Base-by-base conservation (phyloP, 805 yeast genomes). In the Sugiyamaella boreocaroliniensis region DNA sequence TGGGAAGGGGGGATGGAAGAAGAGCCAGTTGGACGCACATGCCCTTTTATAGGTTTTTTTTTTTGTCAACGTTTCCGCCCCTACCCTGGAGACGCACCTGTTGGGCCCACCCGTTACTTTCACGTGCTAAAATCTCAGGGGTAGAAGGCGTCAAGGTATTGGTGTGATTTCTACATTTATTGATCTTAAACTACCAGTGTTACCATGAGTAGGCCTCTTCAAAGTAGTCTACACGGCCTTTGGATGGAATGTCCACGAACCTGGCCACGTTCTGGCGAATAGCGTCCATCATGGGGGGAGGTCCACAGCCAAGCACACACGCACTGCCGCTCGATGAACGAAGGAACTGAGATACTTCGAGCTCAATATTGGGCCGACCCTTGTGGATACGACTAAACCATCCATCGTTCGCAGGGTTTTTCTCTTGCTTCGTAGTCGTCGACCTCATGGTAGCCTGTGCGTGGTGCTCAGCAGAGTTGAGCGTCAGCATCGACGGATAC, bases 171-270 rank as follows among this genome's bases (percentile, higher is more conserved):
- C 43, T 40, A 40, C 19, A 15, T 40, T 16, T 40, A 40, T 29
- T 16, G 40, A 4, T 40, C 45, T 10, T n/a, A 14, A 16, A 10
- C 19, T 12, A 19, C 43, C 19, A 19, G 19, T 18, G 22, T 61
- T 63, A 82, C 95, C 95, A 86, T 12, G 77, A 73, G 68, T 85
- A 89, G 47, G 84, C 75, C 62, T 85, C 90, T 64, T 88, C 95
- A 62, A 74, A 82, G 61, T 82, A 82, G 55, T 84, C 90, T 16
- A 86, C 77, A 44, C 71, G 55, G 7, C 86, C 74, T 45, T 76
- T 70, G 14, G 73, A 64, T 49, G 69, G 64, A 49, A 70, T 53
- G 34, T 71, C 67, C 49, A 81, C 64, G 52, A 76, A 64, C 43
- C 70, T 57, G 2, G 76, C 71, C n/a, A 81, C 74, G 4, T 73